Percentiles rank a stretch among this genome's conserved stretches.
Evolutionary conservation across 139 green algal genomes (phyloP).

Genomic region (Chloropicon primus): DNA sequence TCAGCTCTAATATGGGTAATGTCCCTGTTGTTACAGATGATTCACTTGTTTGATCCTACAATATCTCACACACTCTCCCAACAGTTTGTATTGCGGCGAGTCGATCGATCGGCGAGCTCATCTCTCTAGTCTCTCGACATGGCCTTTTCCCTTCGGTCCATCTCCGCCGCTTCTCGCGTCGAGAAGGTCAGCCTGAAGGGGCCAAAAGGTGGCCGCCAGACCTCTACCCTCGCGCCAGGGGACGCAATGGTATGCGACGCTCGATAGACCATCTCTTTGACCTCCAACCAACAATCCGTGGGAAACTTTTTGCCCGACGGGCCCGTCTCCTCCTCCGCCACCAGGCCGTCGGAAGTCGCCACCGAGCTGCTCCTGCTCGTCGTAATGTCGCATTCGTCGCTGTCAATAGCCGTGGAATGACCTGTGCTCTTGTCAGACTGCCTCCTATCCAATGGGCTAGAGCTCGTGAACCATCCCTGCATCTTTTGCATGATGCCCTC

Average conservation of each 20-base stretch:
- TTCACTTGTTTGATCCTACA: no score
- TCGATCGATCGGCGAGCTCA: neutral
- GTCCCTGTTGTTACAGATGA: no score
- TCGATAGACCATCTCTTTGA: neutral
- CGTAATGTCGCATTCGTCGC: neutral
- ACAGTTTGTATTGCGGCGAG: neutral
- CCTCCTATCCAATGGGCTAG: no score
- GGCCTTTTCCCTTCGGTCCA: neutral
- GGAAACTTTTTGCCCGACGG: neutral
- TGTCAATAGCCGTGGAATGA: neutral
- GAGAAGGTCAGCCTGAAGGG: neutral
- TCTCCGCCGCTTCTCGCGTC: neutral
- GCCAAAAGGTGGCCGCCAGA: neutral
- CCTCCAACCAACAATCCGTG: neutral
- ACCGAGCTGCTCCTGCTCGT: no score
- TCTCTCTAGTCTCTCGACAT: neutral
- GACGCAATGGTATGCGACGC: neutral
- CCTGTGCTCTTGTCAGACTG: no score
- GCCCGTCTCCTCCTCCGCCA: no score
- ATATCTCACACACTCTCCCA: no score
- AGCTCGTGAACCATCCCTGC: neutral
- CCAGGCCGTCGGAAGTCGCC: no score
- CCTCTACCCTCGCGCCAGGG: neutral
- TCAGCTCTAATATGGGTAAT: no score
- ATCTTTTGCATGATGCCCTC: neutral